Evolutionary conservation across 164 flowering plant genomes (phyloP).

Genomic region (Buxus sempervirens): DNA sequence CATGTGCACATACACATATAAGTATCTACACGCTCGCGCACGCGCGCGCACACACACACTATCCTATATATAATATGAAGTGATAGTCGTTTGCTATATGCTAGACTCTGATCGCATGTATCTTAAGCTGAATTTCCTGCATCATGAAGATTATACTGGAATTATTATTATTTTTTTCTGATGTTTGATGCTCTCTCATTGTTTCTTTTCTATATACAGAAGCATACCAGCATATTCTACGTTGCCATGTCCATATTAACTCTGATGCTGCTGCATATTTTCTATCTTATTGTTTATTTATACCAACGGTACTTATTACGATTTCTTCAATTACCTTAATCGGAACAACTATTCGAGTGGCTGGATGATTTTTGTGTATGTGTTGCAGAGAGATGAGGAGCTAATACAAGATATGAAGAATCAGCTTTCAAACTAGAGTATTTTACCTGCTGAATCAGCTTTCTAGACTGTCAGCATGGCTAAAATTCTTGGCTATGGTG

Average conservation of each 20-base stretch:
- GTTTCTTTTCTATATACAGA: constrained; percentile 57
- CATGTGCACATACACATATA: not conserved
- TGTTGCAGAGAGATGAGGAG: constrained; percentile 57
- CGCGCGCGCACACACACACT: too few species aligned
- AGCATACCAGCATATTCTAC: constrained; percentile 63
- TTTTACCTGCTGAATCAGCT: too few species aligned
- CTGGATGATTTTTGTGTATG: not conserved
- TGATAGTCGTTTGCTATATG: not conserved
- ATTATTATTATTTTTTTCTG: not conserved
- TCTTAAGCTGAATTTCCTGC: not conserved
- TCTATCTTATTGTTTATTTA: constrained; percentile 72
- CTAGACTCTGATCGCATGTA: not conserved
- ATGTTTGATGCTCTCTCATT: not conserved
- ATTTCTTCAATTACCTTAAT: not conserved
- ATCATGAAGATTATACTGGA: not conserved
- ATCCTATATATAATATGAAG: too few species aligned
- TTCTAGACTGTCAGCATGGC: too few species aligned
- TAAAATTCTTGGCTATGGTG: too few species aligned
- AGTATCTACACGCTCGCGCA: too few species aligned
- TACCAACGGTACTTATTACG: constrained; percentile 57
- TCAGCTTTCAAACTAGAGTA: constrained; percentile 38
- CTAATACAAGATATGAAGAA: constrained; percentile 71
- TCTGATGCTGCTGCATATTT: constrained; percentile 82
- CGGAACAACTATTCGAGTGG: constrained; percentile 1
- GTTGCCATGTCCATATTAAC: constrained; percentile 66